phyloP scores from a whole-genome alignment of 257 asterid genomes.

The Misopates orontium region DNA sequence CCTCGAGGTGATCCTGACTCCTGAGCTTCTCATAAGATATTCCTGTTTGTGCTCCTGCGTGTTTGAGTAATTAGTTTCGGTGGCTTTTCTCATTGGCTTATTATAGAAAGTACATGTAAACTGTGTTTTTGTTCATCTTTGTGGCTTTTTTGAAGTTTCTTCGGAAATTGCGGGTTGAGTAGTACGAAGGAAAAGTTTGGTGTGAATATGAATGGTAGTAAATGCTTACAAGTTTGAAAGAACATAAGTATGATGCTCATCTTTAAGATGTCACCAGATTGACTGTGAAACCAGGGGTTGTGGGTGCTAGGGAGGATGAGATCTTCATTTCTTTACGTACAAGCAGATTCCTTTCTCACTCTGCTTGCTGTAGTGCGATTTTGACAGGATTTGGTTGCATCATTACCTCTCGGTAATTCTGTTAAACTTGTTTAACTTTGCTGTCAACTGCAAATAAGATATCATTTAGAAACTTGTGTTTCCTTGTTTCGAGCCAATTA shows the following conservation, averaged over 20 bases:
- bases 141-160: neutral
- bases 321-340: neutral
- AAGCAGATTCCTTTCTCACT: neutral
- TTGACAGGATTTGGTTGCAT: neutral
- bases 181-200: constrained; percentile 2
- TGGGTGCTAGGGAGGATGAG: neutral
- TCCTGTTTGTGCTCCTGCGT: neutral
- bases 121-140: neutral
- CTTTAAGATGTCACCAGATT: no score
- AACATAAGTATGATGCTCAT: neutral
- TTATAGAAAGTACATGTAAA: neutral
- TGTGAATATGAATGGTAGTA: neutral
- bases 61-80: neutral
- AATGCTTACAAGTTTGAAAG: neutral
- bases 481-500: neutral
- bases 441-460: neutral
- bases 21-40: neutral
- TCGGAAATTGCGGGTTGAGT: neutral
- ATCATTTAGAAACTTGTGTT: neutral
- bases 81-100: neutral
- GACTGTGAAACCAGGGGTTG: no score
- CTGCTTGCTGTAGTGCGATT: neutral
- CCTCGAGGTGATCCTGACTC: constrained; percentile 4
- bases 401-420: neutral
- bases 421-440: neutral